Percentiles rank a stretch among this genome's conserved stretches.
These are phyloP conservation scores for Thelephora aurantiotincta DNA, from an alignment of 768 basidiomycete genomes.

Conservation along the genomic window DNA sequence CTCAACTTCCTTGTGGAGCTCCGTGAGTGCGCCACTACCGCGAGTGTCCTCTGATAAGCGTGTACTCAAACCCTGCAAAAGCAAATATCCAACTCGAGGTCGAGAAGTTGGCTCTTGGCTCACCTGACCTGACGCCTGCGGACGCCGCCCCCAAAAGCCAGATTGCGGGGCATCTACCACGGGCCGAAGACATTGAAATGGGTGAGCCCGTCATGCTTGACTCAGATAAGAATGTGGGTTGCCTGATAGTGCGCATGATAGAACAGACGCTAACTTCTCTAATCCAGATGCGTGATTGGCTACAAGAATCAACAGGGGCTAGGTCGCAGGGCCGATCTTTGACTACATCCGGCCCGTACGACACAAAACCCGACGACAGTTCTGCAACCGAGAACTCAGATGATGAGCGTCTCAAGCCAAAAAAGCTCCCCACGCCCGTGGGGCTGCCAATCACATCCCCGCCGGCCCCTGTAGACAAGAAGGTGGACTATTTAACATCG, in stretches of 20 bases:
- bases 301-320: neutral
- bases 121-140: conserved; percentile 25
- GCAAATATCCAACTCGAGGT: no score
- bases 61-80: neutral
- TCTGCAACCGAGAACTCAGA: conserved; percentile 27
- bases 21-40: conserved; percentile 30
- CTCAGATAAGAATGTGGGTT: neutral
- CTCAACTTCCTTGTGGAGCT: conserved; percentile 52
- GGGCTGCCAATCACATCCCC: neutral
- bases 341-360: neutral
- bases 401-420: conserved; percentile 1
- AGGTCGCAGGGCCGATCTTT: neutral
- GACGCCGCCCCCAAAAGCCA: neutral
- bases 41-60: conserved; percentile 4
- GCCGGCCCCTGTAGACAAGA: no score
- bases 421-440: conserved; percentile 1
- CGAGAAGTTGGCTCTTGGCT: conserved; percentile 24
- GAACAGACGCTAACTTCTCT: neutral
- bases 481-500: no score
- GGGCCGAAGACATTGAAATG: neutral
- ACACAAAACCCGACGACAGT: conserved; percentile 17
- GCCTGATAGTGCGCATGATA: neutral
- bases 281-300: neutral
- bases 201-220: neutral
- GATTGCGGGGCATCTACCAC: neutral